Evolutionary conservation across 306 rosid species (phyloP), one percentile per base, ranked within the genome.

Genomic region (Quercus dentata): DNA sequence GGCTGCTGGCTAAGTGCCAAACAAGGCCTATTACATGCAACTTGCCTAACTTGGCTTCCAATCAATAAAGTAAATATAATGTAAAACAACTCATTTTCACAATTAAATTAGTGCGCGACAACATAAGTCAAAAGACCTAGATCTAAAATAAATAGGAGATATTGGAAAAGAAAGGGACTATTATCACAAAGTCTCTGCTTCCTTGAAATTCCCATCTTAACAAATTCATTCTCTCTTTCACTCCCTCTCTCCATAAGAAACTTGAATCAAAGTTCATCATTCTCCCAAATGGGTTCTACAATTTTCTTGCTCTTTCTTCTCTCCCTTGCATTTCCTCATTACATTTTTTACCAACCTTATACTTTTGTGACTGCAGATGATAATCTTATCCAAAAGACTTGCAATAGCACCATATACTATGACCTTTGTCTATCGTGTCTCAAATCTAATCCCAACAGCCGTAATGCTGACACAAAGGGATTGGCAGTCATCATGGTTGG

Each of bases 401-500:
- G 98, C 89, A 84, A 78, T 82, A 83, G 76, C 86, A 95, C 97
- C n/a, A 89, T 89, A 27, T 89, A 82, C 88, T 90, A 88, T 75
- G 69, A 83, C 30, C 92, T 95, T 15, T 95, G 99, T 74, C 79
- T 88, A 76, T 87, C 96, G 5, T 82, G 92, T 57, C 91, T 95
- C 25, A 89, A 84, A 82, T 93, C 97, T 0, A 76, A 88, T 80
- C 96, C 98, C 7, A 73, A 81, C 8, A 91, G 97, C 79, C 82
- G 56, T 75, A 75, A 73, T 6, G 89, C 93, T 33, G 98, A 95
- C 71, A 81, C 88, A 1, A 95, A 90, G 63, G 97, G 96, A 38
- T 75, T 95, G 70, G 98, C 97, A 0, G 31, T 71, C 17, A 90
- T 95, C 74, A 91, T 95, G 91, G 76, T 81, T 23, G 87, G 86